Evolutionary conservation across 23 red algal species (phyloP), one percentile per base, ranked within the genome.

Genomic region (Gracilaria caudata): DNA sequence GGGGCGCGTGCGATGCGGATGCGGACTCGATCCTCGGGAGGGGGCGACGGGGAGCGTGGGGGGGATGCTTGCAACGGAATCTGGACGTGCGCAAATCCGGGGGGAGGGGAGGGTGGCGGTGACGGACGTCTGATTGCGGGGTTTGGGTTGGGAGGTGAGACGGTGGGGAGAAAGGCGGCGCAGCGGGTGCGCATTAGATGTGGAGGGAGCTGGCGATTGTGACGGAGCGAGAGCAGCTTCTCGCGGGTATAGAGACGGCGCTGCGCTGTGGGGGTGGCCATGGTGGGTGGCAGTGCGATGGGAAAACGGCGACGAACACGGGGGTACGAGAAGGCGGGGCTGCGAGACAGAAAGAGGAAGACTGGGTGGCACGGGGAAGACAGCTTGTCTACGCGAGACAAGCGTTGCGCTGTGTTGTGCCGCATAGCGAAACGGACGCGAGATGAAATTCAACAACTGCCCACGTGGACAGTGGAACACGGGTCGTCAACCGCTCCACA

Each of bases 111-210:
- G 4, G 70, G 70, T 10, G 70, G 43, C 14, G 70, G 70, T 4
- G 70, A 75, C 37, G 70, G 38, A 26, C 70, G 70, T 25, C 70
- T 6, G 30, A 17, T 66, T 0, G 70, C 39, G 7, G 70, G 70
- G 25, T 43, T 43, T 9, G 70, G 29, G 43, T 33, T 33, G 21
- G 70, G 10, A 6, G 37, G 25, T 9, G 39, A 14, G 1, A 12
- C 25, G 4, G 38, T 9, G 8, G 21, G 11, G 70, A 75, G 20
- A 30, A 75, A 75, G 39, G 70, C 70, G 7, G 70, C 70, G 24
- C 39, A 75, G 70, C 70, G 70, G 2, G 43, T 73, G 39, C 70
- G 70, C 70, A 40, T 75, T 36, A 75, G 20, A 14, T 75, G 70
- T 7, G 70, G 38, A 14, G 70, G 70, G 19, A 75, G 70, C 24